Evolutionary conservation across 331 rosid species (phyloP).

Genomic region (Acacia pycnantha): DNA sequence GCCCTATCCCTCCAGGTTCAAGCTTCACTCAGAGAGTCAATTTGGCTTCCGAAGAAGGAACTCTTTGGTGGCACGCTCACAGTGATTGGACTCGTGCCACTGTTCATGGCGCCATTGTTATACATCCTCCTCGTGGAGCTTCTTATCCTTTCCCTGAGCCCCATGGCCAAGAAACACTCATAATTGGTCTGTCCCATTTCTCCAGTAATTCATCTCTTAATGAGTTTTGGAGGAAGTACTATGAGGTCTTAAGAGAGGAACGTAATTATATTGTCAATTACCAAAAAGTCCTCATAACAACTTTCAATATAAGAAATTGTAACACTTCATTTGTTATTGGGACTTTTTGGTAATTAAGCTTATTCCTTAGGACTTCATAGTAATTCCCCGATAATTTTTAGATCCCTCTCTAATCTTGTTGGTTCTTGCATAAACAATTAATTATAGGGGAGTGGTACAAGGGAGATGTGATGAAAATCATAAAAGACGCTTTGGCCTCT

Average conservation of each 20-base stretch:
- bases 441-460: slow-evolving; percentile 41
- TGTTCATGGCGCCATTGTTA: slow-evolving; percentile 43
- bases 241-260: too few species aligned
- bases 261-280: too few species aligned
- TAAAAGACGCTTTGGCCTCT: slow-evolving; percentile 8
- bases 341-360: too few species aligned
- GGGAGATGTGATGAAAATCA: slow-evolving; percentile 32
- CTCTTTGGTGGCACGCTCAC: slow-evolving; percentile 31
- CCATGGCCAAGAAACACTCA: slow-evolving; percentile 22
- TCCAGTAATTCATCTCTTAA: background rate
- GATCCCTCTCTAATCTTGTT: background rate
- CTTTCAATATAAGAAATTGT: too few species aligned
- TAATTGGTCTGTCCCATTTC: background rate
- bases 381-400: too few species aligned
- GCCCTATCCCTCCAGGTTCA: slow-evolving; percentile 38
- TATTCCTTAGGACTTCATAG: too few species aligned
- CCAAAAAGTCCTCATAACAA: too few species aligned
- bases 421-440: background rate
- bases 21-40: slow-evolving; percentile 37
- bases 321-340: too few species aligned
- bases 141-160: slow-evolving; percentile 35
- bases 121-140: slow-evolving; percentile 17
- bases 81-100: slow-evolving; percentile 54
- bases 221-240: too few species aligned
- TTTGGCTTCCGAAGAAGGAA: slow-evolving; percentile 45